Percentiles rank a stretch among this genome's conserved stretches.
These are phyloP conservation scores for Collybia mongolica DNA, from an alignment of 768 basidiomycete genomes.

Conservation along the genomic window DNA sequence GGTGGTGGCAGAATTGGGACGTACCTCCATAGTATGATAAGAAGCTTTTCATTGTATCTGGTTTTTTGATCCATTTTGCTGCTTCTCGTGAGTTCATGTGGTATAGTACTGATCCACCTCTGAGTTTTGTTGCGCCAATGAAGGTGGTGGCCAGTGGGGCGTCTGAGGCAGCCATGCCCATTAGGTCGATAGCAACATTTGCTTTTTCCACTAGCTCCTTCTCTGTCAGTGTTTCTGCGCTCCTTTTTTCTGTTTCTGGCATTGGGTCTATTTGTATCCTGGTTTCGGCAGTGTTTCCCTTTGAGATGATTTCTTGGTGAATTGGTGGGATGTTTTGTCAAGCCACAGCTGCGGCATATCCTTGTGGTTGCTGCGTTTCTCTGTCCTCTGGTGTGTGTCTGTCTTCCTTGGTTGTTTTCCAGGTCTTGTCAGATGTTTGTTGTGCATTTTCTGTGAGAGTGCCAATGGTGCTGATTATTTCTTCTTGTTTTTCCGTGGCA, in stretches of 20 bases:
- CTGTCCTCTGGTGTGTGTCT: too few relatives aligned
- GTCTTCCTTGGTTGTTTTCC: not conserved
- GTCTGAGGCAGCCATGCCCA: not conserved
- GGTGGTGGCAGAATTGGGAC: constrained; percentile 2
- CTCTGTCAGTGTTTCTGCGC: not conserved
- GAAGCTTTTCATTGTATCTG: not conserved
- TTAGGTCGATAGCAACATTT: not conserved
- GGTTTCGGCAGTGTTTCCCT: not conserved
- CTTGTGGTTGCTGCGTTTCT: not conserved
- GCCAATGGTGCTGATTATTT: not conserved
- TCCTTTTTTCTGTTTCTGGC: not conserved
- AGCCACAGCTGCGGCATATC: not conserved
- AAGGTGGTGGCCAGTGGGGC: not conserved
- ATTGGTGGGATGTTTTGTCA: not conserved
- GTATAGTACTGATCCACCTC: not conserved
- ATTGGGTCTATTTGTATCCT: not conserved
- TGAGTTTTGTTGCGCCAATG: not conserved
- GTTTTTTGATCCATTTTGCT: not conserved
- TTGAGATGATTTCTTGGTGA: not conserved
- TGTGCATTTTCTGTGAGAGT: not conserved
- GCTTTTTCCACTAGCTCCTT: not conserved
- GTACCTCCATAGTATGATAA: not conserved
- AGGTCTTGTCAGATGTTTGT: not conserved
- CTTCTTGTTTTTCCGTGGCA: not conserved
- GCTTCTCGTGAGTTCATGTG: not conserved